Percentiles rank a stretch among this genome's conserved stretches.
These are phyloP conservation scores for Hymenoscyphus linearis DNA, from an alignment of 2,329 filamentous ascomycete species.

Conservation along the genomic window DNA sequence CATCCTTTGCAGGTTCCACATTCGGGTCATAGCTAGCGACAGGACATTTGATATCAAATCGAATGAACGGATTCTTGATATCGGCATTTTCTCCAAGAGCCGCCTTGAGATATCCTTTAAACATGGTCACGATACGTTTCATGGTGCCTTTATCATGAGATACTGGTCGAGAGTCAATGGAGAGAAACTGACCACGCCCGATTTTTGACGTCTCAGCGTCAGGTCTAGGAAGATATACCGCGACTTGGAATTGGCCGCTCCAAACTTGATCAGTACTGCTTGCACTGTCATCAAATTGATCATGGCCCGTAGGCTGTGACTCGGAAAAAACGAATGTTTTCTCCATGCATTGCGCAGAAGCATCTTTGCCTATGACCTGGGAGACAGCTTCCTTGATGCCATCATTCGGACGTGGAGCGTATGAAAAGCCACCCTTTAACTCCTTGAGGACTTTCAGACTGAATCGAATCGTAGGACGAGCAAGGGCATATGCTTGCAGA, in stretches of 20 bases:
- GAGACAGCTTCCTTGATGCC: conserved; percentile 52
- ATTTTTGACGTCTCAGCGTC: conserved; percentile 41
- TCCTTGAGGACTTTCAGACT: conserved; percentile 53
- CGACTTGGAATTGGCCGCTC: conserved; percentile 39
- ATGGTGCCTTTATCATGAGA: conserved; percentile 47
- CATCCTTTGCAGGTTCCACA: conserved; percentile 65
- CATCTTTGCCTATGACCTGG: conserved; percentile 55
- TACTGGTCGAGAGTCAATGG: conserved; percentile 64
- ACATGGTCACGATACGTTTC: conserved; percentile 52
- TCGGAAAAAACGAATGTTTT: conserved; percentile 19
- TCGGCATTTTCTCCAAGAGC: conserved; percentile 21
- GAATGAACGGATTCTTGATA: conserved; percentile 53
- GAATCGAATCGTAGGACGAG: conserved; percentile 57
- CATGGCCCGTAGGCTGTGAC: conserved; percentile 7
- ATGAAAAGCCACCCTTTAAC: conserved; percentile 52
- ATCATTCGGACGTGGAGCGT: conserved; percentile 48
- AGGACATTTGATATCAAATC: conserved; percentile 58
- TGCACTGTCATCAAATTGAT: neutral
- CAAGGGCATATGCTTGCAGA: conserved; percentile 60
- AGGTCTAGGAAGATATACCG: conserved; percentile 53
- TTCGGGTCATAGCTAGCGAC: conserved; percentile 64
- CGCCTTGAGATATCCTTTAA: conserved; percentile 45
- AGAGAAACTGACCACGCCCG: conserved; percentile 54
- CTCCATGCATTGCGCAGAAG: conserved; percentile 50
- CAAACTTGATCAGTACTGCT: neutral